Conservation (phyloP, 352 stramenopile species). For the Pythium monospermum region DNA sequence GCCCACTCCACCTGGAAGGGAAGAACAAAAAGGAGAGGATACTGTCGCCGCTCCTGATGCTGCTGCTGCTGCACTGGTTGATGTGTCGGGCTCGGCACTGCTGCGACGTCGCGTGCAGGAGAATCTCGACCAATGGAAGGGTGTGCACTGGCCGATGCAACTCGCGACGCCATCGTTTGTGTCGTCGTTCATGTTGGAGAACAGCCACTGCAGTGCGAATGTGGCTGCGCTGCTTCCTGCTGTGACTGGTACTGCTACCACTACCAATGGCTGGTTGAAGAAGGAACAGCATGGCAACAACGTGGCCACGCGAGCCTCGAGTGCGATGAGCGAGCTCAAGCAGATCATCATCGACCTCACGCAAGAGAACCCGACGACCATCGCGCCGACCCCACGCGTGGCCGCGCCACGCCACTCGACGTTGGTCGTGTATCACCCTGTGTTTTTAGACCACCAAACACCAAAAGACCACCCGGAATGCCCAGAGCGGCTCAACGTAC, state of each 20-base stretch:
- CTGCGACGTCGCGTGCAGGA: constrained; percentile 14
- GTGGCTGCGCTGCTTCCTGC: neutral
- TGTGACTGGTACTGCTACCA: no score
- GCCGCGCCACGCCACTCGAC: constrained; percentile 29
- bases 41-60: neutral
- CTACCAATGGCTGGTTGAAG: neutral
- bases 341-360: constrained; percentile 76
- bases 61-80: neutral
- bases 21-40: neutral
- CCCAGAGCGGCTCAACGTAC: constrained; percentile 71
- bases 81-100: constrained; percentile 1
- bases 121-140: constrained; percentile 50
- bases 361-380: constrained; percentile 40
- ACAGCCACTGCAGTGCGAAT: neutral
- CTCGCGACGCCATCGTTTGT: constrained; percentile 27
- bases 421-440: constrained; percentile 75
- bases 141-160: constrained; percentile 54
- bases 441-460: constrained; percentile 83
- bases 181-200: constrained; percentile 15
- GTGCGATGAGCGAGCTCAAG: constrained; percentile 71
- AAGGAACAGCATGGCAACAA: constrained; percentile 18
- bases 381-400: constrained; percentile 19
- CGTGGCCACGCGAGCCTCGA: constrained; percentile 6
- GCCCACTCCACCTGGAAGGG: neutral
- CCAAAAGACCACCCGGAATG: constrained; percentile 80